A percentile compares a stretch with the other conserved stretches of the same genome.
Evolutionary conservation across 2,329 filamentous ascomycete species (phyloP).

Genomic region (Trichoderma hamatum): DNA sequence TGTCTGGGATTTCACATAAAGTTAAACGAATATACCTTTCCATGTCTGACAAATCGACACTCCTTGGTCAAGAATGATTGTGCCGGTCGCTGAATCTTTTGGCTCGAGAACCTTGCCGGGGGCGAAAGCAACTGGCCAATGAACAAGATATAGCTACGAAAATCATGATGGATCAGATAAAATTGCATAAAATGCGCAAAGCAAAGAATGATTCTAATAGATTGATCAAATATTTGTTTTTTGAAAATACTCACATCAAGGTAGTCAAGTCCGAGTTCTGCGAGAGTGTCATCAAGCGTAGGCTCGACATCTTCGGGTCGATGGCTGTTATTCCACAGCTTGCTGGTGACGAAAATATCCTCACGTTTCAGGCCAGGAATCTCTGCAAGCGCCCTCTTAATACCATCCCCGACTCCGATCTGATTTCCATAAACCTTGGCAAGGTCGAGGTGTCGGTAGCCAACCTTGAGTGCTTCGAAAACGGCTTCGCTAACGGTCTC

Average conservation of each 20-base stretch:
- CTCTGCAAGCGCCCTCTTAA: slow-evolving; percentile 50
- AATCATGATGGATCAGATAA: neutral
- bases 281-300: slow-evolving; percentile 58
- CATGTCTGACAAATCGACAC: slow-evolving; percentile 50
- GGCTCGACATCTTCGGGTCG: slow-evolving; percentile 60
- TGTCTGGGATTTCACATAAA: too few species aligned
- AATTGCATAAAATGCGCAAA: neutral
- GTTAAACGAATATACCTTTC: slow-evolving; percentile 34
- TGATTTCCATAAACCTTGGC: slow-evolving; percentile 66
- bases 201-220: neutral
- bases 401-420: slow-evolving; percentile 58
- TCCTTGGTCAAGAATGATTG: slow-evolving; percentile 47
- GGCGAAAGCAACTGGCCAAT: slow-evolving; percentile 61
- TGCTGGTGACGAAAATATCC: slow-evolving; percentile 56
- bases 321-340: slow-evolving; percentile 63
- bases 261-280: slow-evolving; percentile 59
- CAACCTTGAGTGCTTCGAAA: slow-evolving; percentile 62
- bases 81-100: slow-evolving; percentile 38
- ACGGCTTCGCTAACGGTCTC: slow-evolving; percentile 67
- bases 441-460: slow-evolving; percentile 64
- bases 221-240: neutral
- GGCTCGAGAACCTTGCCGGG: slow-evolving; percentile 50
- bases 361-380: slow-evolving; percentile 54
- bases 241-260: slow-evolving; percentile 48
- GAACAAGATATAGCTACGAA: slow-evolving; percentile 59